Evolutionary conservation across 805 yeast genomes (phyloP).

Genomic region (Suhomyces sp.): DNA sequence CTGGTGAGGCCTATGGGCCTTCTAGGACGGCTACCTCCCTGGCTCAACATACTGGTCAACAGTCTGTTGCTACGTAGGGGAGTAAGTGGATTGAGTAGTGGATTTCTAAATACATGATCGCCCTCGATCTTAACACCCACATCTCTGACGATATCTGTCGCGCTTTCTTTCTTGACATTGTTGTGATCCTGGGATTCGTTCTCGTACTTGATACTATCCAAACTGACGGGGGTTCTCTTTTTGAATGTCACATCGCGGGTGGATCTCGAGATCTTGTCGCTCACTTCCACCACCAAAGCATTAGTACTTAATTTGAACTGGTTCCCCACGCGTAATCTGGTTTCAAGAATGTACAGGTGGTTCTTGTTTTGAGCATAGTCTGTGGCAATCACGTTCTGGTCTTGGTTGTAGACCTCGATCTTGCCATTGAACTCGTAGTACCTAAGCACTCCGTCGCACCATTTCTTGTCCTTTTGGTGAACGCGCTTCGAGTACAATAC

Average conservation of each 20-base stretch:
- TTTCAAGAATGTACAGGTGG: slow-evolving; percentile 14
- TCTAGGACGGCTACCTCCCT: not conserved
- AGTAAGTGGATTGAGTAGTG: not conserved
- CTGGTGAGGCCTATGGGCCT: slow-evolving; percentile 2
- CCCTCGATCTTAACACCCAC: not conserved
- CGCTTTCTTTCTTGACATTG: not conserved
- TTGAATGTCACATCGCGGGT: slow-evolving; percentile 3
- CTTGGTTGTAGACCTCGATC: slow-evolving; percentile 40
- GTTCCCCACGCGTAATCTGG: slow-evolving; percentile 14
- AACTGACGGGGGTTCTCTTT: not conserved
- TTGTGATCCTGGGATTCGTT: not conserved
- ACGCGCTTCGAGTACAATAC: slow-evolving; percentile 46
- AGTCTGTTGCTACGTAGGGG: not conserved
- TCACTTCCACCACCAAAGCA: slow-evolving; percentile 17
- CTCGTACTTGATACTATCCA: slow-evolving; percentile 1
- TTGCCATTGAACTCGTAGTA: slow-evolving; percentile 49
- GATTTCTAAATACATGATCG: not conserved
- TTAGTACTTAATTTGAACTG: slow-evolving; percentile 26
- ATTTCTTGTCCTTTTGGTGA: slow-evolving; percentile 45
- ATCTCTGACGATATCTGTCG: not conserved
- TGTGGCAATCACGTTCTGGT: slow-evolving; percentile 29
- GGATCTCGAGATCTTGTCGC: slow-evolving; percentile 1
- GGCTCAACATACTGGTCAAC: not conserved
- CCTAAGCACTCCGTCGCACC: slow-evolving; percentile 51
- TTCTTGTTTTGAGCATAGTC: slow-evolving; percentile 28